Percentiles rank a stretch among this genome's conserved stretches.
Conservation (phyloP, 176 grass and related monocot genomes). For the Cenchrus fungigraminus region DNA sequence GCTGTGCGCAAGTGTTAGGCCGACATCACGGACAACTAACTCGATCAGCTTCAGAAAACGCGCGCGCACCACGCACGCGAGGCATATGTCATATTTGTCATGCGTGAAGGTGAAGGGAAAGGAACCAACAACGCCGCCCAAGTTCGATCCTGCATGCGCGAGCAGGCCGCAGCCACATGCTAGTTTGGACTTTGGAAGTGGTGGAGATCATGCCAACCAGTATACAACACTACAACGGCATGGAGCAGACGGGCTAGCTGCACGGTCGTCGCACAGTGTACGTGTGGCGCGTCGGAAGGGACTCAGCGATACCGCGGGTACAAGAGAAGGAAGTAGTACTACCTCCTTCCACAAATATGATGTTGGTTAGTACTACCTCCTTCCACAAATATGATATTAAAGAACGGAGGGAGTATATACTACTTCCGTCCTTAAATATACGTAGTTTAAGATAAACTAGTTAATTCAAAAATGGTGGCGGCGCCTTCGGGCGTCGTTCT, state of each 20-base stretch:
- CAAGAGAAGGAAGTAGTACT: too few species aligned
- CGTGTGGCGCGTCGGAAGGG: not conserved
- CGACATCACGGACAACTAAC: not conserved
- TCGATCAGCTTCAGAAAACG: not conserved
- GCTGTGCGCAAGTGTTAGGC: not conserved
- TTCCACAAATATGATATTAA: too few species aligned
- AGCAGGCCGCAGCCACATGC: conserved; percentile 7
- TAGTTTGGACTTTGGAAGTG: conserved; percentile 4
- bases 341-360: too few species aligned
- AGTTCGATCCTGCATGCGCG: conserved; percentile 8
- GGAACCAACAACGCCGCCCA: not conserved
- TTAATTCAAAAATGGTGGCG: too few species aligned
- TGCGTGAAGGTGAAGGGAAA: not conserved
- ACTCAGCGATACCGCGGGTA: too few species aligned
- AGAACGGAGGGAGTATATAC: too few species aligned
- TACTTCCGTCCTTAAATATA: too few species aligned
- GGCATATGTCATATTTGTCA: not conserved
- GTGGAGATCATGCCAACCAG: not conserved
- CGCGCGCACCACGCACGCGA: not conserved
- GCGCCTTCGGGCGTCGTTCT: too few species aligned
- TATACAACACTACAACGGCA: not conserved
- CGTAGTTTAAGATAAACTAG: too few species aligned
- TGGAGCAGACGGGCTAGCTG: not conserved
- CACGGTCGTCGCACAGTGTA: not conserved
- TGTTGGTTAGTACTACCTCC: too few species aligned